Conservation (phyloP, 768 basidiomycete species). For the Hysterangium stoloniferum region DNA sequence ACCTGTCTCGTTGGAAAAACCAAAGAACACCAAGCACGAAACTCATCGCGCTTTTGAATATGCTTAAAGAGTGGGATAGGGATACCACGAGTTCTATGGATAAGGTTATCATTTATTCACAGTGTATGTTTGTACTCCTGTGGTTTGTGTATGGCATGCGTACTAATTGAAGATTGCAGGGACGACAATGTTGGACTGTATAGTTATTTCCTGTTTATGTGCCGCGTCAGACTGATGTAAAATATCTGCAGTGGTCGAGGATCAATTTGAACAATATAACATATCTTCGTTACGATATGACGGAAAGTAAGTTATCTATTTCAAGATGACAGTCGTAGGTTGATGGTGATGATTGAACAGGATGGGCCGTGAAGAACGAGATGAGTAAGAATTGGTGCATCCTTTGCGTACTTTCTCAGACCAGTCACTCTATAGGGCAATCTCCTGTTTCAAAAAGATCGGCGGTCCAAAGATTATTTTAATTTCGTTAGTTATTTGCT, state of each 20-base stretch:
- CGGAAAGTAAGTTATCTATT: conserved; percentile 30
- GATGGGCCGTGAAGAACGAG: conserved; percentile 49
- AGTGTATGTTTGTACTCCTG: conserved; percentile 38
- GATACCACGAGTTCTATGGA: conserved; percentile 41
- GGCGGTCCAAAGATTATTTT: conserved; percentile 58
- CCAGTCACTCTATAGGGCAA: conserved; percentile 20
- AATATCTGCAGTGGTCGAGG: conserved; percentile 33
- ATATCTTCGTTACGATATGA: conserved; percentile 56
- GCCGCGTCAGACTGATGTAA: not conserved
- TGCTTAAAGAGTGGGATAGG: conserved; percentile 44
- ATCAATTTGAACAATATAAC: conserved; percentile 48
- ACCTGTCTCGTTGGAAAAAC: conserved; percentile 6
- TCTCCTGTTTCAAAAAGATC: conserved; percentile 45
- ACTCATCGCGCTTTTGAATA: conserved; percentile 49
- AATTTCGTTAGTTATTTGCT: conserved; percentile 40
- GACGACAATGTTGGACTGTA: conserved; percentile 11
- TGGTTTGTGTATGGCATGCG: not conserved
- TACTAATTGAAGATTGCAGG: not conserved
- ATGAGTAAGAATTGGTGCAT: conserved; percentile 19
- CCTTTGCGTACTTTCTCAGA: not conserved
- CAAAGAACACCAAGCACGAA: conserved; percentile 44
- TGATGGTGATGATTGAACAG: not conserved
- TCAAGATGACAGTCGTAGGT: not conserved
- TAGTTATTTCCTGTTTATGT: not conserved
- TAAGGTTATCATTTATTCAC: conserved; percentile 65